A percentile compares a stretch with the other conserved stretches of the same genome.
Conservation (phyloP, 208 protist species). For the Leishmania mexicana region DNA sequence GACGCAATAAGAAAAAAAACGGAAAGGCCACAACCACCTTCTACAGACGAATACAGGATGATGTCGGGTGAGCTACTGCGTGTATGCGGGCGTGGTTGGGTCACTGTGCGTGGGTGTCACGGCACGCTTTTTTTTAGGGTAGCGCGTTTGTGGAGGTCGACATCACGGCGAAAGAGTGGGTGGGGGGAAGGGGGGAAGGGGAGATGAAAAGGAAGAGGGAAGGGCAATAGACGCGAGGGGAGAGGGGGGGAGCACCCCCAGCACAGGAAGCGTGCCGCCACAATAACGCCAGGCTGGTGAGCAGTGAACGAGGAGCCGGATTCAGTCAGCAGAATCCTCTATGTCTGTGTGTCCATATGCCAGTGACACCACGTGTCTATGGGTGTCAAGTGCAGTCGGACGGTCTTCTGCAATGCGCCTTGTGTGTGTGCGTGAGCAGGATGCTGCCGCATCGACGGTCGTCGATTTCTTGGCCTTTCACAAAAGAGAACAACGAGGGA, state of each 20-base stretch:
- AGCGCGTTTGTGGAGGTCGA: neutral
- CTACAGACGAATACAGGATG: neutral
- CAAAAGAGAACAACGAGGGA: neutral
- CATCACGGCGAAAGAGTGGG: neutral
- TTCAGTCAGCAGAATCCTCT: neutral
- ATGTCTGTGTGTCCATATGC: neutral
- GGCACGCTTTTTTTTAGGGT: too few relatives aligned
- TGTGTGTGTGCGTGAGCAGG: neutral
- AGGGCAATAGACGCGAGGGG: neutral
- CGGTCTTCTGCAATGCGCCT: too few relatives aligned
- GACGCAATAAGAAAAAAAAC: neutral
- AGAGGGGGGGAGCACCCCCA: too few relatives aligned
- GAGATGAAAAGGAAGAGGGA: neutral
- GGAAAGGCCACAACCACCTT: neutral
- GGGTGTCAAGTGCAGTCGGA: neutral
- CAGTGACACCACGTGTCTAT: neutral
- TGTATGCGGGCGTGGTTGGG: neutral
- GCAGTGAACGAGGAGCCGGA: neutral
- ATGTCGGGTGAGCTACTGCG: neutral
- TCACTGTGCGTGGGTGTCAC: neutral
- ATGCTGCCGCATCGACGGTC: neutral
- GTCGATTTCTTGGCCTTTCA: neutral
- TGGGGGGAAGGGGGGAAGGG: neutral
- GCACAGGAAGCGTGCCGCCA: neutral
- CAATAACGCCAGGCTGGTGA: neutral